These are phyloP conservation scores for Kwoniella newhampshirensis DNA, from an alignment of 768 basidiomycete species.

Conservation along the genomic window DNA sequence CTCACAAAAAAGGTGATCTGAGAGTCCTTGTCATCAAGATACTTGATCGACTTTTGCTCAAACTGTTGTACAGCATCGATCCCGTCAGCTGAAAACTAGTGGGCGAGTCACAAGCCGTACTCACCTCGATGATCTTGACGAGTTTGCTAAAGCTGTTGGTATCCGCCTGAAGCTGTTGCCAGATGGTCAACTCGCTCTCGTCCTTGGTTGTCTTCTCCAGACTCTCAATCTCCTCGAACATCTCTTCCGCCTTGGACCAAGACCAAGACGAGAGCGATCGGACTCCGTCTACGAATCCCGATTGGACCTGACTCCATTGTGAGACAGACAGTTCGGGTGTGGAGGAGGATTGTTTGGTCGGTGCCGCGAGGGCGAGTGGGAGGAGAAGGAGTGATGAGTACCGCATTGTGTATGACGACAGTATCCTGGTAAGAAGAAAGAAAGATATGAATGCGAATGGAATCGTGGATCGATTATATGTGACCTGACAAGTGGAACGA, in stretches of 20 bases:
- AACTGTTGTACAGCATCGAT: conserved; percentile 17
- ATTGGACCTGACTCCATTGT: conserved; percentile 41
- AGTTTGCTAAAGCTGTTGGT: conserved; percentile 47
- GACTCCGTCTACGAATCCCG: conserved; percentile 30
- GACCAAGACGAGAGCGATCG: conserved; percentile 35
- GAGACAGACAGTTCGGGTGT: conserved; percentile 37
- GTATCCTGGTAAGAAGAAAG: conserved; percentile 1
- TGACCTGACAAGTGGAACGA: no score
- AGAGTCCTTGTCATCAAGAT: conserved; percentile 45
- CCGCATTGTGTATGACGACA: not conserved
- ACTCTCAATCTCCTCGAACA: conserved; percentile 28
- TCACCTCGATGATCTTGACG: conserved; percentile 48
- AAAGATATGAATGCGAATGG: not conserved
- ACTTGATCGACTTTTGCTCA: conserved; percentile 38
- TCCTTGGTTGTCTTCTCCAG: conserved; percentile 13
- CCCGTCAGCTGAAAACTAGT: conserved; percentile 1
- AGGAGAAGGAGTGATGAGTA: conserved; percentile 21
- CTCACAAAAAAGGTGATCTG: conserved; percentile 53
- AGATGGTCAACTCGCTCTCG: conserved; percentile 48
- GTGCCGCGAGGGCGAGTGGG: conserved; percentile 22
- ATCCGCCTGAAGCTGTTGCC: conserved; percentile 48
- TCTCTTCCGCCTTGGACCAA: conserved; percentile 34
- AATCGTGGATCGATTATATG: not conserved
- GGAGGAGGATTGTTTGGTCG: conserved; percentile 6
- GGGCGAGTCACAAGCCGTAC: conserved; percentile 14